These are phyloP conservation scores for Turnera subulata DNA, from an alignment of 345 rosid species.

Conservation along the genomic window DNA sequence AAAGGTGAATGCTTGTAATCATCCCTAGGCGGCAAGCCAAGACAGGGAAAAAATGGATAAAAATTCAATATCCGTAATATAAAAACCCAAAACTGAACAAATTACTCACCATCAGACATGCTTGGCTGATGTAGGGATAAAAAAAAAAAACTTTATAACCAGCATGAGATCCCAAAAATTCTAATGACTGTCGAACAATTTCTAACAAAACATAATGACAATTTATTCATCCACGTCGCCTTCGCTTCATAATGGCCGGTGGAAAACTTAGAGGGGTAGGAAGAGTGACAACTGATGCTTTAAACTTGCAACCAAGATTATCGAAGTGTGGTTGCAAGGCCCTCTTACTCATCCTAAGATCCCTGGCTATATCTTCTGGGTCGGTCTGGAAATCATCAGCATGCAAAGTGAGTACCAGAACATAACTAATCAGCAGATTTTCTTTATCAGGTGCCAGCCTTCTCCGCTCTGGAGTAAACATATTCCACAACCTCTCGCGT, in stretches of 20 bases:
- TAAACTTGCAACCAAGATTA: constrained; percentile 73
- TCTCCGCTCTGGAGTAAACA: constrained; percentile 46
- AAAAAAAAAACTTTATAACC: too few species aligned
- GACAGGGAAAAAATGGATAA: too few species aligned
- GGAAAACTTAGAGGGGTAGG: constrained; percentile 71
- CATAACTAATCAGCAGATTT: constrained; percentile 70
- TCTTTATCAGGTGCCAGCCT: constrained; percentile 44
- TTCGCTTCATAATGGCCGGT: constrained; percentile 25
- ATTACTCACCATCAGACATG: too few species aligned
- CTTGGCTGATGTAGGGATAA: too few species aligned
- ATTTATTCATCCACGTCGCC: not conserved
- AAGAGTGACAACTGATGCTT: constrained; percentile 34
- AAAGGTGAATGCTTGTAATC: too few species aligned
- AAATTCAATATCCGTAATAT: too few species aligned
- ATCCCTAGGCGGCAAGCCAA: too few species aligned
- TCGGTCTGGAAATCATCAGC: constrained; percentile 62
- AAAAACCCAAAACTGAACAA: too few species aligned
- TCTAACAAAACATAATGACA: too few species aligned
- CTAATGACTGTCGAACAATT: too few species aligned
- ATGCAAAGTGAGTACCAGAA: constrained; percentile 67
- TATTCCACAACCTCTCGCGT: constrained; percentile 37
- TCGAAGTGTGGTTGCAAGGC: constrained; percentile 47
- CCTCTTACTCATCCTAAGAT: constrained; percentile 49
- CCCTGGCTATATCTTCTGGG: constrained; percentile 65
- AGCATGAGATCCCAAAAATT: too few species aligned